Base-by-base conservation (phyloP, 164 flowering plant genomes). In the Vitis labrusca region DNA sequence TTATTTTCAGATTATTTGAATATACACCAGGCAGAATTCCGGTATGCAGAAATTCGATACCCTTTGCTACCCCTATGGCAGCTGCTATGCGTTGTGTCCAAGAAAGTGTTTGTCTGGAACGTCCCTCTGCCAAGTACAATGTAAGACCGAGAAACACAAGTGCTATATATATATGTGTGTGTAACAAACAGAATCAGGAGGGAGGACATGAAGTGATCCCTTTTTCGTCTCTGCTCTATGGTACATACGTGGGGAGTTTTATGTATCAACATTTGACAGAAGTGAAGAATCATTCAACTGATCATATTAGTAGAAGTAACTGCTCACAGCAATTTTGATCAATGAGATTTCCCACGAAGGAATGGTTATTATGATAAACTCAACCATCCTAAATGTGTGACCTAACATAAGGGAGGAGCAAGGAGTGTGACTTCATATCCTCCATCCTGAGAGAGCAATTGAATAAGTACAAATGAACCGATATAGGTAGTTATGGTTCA, bases 51-150 rank as follows among this genome's bases (percentile, higher is more conserved):
- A 84, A 96, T 55, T 93, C 94, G 63, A 96, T 84, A 23, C 98
- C 99, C 82, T 82, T 93, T 71, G 90, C 94, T 13, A 93, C 77
- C 44, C 99, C 97, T 64, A 87, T 81, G 3, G 91, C 96, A 66
- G 95, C 88, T 58, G 90, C 79, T 76, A 96, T 88, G 59, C 99
- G 89, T 68, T 89, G 97, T 63, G 84, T 49, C 98, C 99, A 96
- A 9, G 79, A 79, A 66, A 91, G 91, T 37, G 57, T 72, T 79
- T 74, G 81, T 44, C 80, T 77, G 12, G 76, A 64, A 66, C 44
- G 69, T 37, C 80, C 78, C 47, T 74, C 92, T 87, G 86, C 69
- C 8, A 73, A 67, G 72, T 54, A 50, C 67, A 54, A 17, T 49
- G 23, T 2, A 55, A 55, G 11, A 48, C 27, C 16, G 70, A 61